A percentile compares a stretch with the other conserved stretches of the same genome.
Conservation (phyloP, 2,329 filamentous ascomycete species). For the Fusarium incarnatum region DNA sequence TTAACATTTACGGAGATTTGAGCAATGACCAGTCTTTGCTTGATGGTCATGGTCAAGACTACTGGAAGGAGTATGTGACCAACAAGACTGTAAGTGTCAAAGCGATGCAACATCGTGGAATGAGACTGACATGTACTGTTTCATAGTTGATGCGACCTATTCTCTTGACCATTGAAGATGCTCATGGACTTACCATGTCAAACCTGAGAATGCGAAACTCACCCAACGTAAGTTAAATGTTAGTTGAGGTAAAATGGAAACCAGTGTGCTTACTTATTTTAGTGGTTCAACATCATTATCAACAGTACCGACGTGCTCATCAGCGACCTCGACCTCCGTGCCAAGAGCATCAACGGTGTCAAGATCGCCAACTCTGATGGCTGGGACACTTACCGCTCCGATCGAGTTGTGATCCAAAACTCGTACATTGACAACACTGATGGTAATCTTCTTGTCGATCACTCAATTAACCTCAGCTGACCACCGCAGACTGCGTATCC, state of each 20-base stretch:
- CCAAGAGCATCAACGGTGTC: slow-evolving; percentile 48
- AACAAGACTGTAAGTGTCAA: slow-evolving; percentile 47
- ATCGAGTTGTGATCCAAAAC: slow-evolving; percentile 74
- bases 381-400: slow-evolving; percentile 72
- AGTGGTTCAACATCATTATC: slow-evolving; percentile 68
- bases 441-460: slow-evolving; percentile 7
- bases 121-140: neutral
- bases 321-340: slow-evolving; percentile 69
- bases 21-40: slow-evolving; percentile 75
- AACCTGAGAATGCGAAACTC: slow-evolving; percentile 71
- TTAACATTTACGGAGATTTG: slow-evolving; percentile 76
- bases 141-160: slow-evolving; percentile 40
- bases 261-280: neutral
- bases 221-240: slow-evolving; percentile 46
- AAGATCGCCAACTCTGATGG: slow-evolving; percentile 69
- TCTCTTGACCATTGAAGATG: slow-evolving; percentile 38
- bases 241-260: fast-evolving
- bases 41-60: slow-evolving; percentile 53
- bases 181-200: slow-evolving; percentile 66
- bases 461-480: neutral
- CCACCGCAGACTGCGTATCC: slow-evolving; percentile 69
- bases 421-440: slow-evolving; percentile 60
- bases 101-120: fast-evolving
- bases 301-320: slow-evolving; percentile 74
- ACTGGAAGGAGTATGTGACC: slow-evolving; percentile 38